Evolutionary conservation across 331 rosid species (phyloP), one percentile per base, ranked within the genome.

Genomic region (Pyrus hybrid): DNA sequence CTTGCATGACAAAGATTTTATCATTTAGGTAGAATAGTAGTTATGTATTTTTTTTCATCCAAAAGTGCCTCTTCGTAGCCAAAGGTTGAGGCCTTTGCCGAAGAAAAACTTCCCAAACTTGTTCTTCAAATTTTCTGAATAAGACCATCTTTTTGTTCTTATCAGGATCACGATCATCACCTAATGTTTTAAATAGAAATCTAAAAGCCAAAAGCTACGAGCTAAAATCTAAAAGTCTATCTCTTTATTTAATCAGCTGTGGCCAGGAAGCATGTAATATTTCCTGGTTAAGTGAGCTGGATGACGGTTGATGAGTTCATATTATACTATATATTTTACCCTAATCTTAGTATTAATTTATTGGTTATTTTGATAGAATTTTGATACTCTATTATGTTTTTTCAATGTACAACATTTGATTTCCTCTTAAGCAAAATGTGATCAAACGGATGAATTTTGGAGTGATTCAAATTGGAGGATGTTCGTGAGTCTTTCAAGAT

Each of bases 21-120:
- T 20, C 75, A 17, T 53, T 53, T 20, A 7, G 67, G 28, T 54
- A 41, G 5, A 41, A 41, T 12, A 11, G 16, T 41, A 11, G 14
- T n/a, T 22, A 57, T 21, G 5, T 43, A 26, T 26, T 26, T 79
- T 16, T 1, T 17, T 30, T 82, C 79, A n/a, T 73, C 33, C 30
- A 67, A 80, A 83, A 73, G 85, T 76, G 62, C 73, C 65, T 81
- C 47, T 17, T 23, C 66, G 29, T 82, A 84, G 92, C 87, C 96
- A 88, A 91, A 88, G 79, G 79, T 75, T 81, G 84, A 49, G 80
- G 73, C 80, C 74, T 88, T 77, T 74, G 76, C 63, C 35, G 13
- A 35, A 69, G 85, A 85, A 84, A 41, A 84, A 65, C 75, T 80
- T 68, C 63, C 72, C 74, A 76, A 26, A 53, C 80, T 70, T 71